phyloP scores from a whole-genome alignment of 106 monocot genomes.

The Apostasia shenzhenica region DNA sequence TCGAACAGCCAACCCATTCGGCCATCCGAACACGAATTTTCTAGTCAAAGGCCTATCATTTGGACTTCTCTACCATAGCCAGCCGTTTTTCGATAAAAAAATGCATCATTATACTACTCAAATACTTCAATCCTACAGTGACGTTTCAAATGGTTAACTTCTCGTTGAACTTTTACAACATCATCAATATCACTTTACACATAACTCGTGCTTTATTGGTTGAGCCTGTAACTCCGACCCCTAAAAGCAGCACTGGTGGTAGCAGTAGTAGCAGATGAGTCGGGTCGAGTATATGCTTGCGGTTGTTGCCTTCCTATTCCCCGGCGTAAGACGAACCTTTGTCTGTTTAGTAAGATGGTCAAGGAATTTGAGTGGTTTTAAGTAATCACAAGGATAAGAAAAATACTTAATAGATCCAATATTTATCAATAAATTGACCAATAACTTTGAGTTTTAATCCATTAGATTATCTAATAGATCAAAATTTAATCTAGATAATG shows the following conservation, averaged over 20 bases:
- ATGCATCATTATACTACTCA: no score
- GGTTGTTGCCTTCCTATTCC: constrained; percentile 21
- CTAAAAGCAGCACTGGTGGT: constrained; percentile 35
- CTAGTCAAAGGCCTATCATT: no score
- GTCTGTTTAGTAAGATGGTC: constrained; percentile 33
- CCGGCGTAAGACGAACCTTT: constrained; percentile 43
- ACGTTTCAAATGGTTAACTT: no score
- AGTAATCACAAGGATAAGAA: background rate
- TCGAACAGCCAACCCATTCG: no score
- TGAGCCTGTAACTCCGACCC: constrained; percentile 70
- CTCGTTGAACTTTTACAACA: background rate
- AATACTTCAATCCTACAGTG: no score
- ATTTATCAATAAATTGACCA: background rate
- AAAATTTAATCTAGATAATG: no score
- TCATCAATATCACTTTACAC: background rate
- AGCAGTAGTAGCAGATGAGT: constrained; percentile 3
- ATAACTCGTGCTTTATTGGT: constrained; percentile 17
- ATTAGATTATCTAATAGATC: no score
- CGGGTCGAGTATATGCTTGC: constrained; percentile 12
- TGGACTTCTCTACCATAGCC: no score
- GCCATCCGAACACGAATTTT: no score
- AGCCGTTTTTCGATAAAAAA: no score
- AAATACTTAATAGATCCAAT: background rate
- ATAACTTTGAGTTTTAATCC: background rate
- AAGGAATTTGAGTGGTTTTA: constrained; percentile 15